Evolutionary conservation across 2,329 filamentous ascomycete species (phyloP).

Genomic region (Pseudogymnoascus sp.): DNA sequence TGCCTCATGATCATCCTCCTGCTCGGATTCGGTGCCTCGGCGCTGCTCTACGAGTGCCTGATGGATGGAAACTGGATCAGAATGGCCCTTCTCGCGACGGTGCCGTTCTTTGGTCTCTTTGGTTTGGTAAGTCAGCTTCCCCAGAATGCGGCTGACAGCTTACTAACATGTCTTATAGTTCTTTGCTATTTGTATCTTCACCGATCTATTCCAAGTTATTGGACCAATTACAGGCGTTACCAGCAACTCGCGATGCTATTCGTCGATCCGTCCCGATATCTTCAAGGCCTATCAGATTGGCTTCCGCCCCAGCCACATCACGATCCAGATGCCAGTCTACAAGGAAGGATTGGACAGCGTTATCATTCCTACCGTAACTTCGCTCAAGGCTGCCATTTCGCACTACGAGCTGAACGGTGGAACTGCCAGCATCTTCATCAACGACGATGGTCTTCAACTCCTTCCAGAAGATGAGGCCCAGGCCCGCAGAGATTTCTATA

Average conservation of each 20-base stretch:
- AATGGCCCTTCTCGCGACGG: slow-evolving; percentile 31
- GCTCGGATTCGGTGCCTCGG: slow-evolving; percentile 30
- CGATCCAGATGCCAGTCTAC: slow-evolving; percentile 41
- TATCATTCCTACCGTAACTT: slow-evolving; percentile 48
- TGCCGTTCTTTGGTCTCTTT: slow-evolving; percentile 32
- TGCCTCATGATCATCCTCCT: slow-evolving; percentile 33
- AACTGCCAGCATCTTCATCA: slow-evolving; percentile 59
- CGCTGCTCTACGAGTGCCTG: slow-evolving; percentile 32
- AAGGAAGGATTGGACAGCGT: slow-evolving; percentile 41
- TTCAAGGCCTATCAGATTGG: slow-evolving; percentile 29
- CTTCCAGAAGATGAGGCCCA: slow-evolving; percentile 42
- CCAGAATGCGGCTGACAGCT: slow-evolving; percentile 22
- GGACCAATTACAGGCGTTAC: slow-evolving; percentile 41
- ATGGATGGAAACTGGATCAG: slow-evolving; percentile 34
- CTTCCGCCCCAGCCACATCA: slow-evolving; percentile 34
- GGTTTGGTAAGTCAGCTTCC: slow-evolving; percentile 21
- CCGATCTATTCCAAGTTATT: slow-evolving; percentile 41
- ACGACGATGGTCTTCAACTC: slow-evolving; percentile 61
- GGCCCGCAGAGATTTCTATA: slow-evolving; percentile 47
- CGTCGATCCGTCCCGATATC: slow-evolving; percentile 35
- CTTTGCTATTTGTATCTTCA: slow-evolving; percentile 41
- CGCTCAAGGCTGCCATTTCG: slow-evolving; percentile 49
- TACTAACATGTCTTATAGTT: slow-evolving; percentile 37
- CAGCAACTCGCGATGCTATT: slow-evolving; percentile 39
- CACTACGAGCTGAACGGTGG: slow-evolving; percentile 57